Evolutionary conservation across 2,329 filamentous ascomycete species (phyloP).

Genomic region (Aaosphaeria pasadenensis): DNA sequence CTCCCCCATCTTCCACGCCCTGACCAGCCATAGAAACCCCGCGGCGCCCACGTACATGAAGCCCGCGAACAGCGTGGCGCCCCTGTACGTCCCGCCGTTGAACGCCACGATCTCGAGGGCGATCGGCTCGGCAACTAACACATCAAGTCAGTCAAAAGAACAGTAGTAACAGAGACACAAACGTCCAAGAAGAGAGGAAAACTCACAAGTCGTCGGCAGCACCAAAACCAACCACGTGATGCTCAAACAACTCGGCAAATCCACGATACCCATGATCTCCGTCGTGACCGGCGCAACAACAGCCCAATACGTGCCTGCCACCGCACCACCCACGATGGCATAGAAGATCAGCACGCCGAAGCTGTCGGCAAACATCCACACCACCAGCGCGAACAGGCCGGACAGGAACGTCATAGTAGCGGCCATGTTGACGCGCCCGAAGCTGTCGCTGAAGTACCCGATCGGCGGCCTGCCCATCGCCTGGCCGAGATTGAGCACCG

Average conservation of each 20-base stretch:
- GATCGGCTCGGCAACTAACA: slow-evolving; percentile 51
- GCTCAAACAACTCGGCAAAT: slow-evolving; percentile 67
- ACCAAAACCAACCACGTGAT: slow-evolving; percentile 71
- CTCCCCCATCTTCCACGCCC: slow-evolving; percentile 60
- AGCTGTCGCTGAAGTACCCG: slow-evolving; percentile 67
- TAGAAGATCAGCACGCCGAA: slow-evolving; percentile 71
- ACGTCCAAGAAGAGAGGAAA: not conserved
- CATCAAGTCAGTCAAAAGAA: slow-evolving; percentile 4
- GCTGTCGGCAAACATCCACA: slow-evolving; percentile 70
- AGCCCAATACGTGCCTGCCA: slow-evolving; percentile 67
- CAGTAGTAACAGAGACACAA: not conserved
- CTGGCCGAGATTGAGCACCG: slow-evolving; percentile 66
- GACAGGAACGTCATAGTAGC: slow-evolving; percentile 61
- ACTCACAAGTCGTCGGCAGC: slow-evolving; percentile 62
- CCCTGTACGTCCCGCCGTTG: slow-evolving; percentile 52
- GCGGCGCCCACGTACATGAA: slow-evolving; percentile 62
- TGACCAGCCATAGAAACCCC: slow-evolving; percentile 51
- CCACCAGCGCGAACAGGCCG: slow-evolving; percentile 63
- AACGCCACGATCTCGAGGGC: slow-evolving; percentile 52
- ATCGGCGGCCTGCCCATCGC: slow-evolving; percentile 69
- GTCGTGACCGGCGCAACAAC: slow-evolving; percentile 66
- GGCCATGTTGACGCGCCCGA: slow-evolving; percentile 73
- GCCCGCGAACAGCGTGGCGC: slow-evolving; percentile 59
- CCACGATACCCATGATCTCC: slow-evolving; percentile 68
- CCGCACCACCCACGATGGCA: slow-evolving; percentile 61